Conservation (phyloP, 495 filamentous ascomycete species). For the Apodospora peruviana region DNA sequence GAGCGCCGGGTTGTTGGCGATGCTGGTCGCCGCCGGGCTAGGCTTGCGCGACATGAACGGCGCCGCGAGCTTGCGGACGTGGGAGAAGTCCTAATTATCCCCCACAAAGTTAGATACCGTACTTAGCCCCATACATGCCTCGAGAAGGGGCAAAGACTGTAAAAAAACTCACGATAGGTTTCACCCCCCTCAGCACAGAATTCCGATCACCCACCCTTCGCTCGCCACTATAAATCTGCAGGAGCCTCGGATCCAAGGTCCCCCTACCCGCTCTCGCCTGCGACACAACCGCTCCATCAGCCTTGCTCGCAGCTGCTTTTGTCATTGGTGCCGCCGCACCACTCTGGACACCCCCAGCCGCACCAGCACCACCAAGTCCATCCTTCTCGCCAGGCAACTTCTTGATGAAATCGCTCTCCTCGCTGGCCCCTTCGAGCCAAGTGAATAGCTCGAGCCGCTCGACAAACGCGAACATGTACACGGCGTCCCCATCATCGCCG, state of each 20-base stretch:
- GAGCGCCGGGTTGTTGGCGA: constrained; percentile 30
- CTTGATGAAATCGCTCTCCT: constrained; percentile 89
- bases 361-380: constrained; percentile 38
- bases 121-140: no score
- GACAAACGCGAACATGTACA: constrained; percentile 83
- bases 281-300: constrained; percentile 47
- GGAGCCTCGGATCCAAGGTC: constrained; percentile 69
- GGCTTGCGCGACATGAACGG: constrained; percentile 67
- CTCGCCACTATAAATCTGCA: constrained; percentile 86
- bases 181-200: constrained; percentile 78
- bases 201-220: constrained; percentile 90
- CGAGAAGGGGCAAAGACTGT: no score
- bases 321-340: no score
- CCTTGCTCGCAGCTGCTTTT: constrained; percentile 35
- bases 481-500: constrained; percentile 49
- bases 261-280: constrained; percentile 50
- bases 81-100: constrained; percentile 90
- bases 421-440: constrained; percentile 83
- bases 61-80: constrained; percentile 81
- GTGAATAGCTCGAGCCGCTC: constrained; percentile 85
- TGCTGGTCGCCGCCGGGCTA: constrained; percentile 26
- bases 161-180: constrained; percentile 72
- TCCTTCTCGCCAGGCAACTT: constrained; percentile 61
- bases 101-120: no score
- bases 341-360: no score